Conservation (phyloP, 163 green algal genomes). For the Volvox carteri region DNA sequence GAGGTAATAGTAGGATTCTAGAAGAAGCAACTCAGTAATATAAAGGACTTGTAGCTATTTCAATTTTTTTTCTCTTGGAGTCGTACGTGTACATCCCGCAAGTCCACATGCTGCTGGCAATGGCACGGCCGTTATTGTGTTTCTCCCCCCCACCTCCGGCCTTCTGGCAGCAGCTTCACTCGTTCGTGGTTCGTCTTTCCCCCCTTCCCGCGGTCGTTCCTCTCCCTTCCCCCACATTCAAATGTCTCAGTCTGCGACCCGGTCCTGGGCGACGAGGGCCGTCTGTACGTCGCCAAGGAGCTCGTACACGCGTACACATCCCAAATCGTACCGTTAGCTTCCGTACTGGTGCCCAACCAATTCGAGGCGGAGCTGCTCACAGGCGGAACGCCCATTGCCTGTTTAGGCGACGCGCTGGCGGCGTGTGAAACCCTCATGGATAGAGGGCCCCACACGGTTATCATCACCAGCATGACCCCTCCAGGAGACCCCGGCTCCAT, state of each 20-base stretch:
- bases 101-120: no score
- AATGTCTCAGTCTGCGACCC: conserved; percentile 92
- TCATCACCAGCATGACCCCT: conserved; percentile 79
- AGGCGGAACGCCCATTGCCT: conserved; percentile 71
- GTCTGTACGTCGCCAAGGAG: conserved; percentile 85
- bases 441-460: conserved; percentile 82
- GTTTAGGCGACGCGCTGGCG: conserved; percentile 68
- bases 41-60: no score
- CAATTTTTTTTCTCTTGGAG: no score
- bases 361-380: conserved; percentile 94
- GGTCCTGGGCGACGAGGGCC: conserved; percentile 93
- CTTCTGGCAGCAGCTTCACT: no score
- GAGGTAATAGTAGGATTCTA: no score
- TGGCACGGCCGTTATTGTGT: no score
- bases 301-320: conserved; percentile 79
- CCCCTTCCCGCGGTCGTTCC: no score
- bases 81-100: no score
- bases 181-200: no score
- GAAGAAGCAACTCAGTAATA: no score
- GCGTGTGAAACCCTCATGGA: conserved; percentile 78
- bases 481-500: conserved; percentile 12
- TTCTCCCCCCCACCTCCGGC: no score
- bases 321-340: conserved; percentile 80
- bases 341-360: conserved; percentile 90
- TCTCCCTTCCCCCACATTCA: no score